phyloP scores from a whole-genome alignment of 164 flowering plant genomes.

The Taxillus chinensis region DNA sequence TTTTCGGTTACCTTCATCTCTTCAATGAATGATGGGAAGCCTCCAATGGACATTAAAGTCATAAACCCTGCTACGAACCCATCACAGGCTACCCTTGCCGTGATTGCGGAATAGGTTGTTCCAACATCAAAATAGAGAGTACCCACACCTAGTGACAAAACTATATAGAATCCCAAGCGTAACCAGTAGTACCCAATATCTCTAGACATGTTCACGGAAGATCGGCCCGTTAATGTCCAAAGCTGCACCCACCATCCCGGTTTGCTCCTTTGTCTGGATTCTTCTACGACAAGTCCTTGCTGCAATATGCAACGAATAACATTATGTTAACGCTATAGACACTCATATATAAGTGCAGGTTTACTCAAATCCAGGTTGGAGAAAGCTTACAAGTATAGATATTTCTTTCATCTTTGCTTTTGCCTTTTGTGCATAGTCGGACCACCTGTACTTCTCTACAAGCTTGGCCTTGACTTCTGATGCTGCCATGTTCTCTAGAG shows the following conservation, averaged over 20 bases:
- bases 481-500: constrained; percentile 42
- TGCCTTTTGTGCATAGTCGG: constrained; percentile 35
- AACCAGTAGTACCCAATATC: constrained; percentile 83
- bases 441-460: constrained; percentile 41
- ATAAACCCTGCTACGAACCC: constrained; percentile 68
- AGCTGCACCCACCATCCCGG: constrained; percentile 76
- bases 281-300: constrained; percentile 34
- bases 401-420: constrained; percentile 34
- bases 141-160: constrained; percentile 65
- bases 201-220: constrained; percentile 68
- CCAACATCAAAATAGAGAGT: constrained; percentile 59
- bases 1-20: constrained; percentile 60
- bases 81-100: constrained; percentile 62
- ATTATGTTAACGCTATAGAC: no score
- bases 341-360: no score
- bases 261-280: constrained; percentile 29
- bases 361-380: no score
- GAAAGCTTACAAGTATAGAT: constrained; percentile 33
- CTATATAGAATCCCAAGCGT: constrained; percentile 44
- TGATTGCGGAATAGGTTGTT: constrained; percentile 44
- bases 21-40: constrained; percentile 80
- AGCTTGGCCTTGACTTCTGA: constrained; percentile 56
- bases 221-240: constrained; percentile 44
- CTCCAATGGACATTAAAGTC: constrained; percentile 88
- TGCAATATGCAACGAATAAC: constrained; percentile 14